Percentiles rank a stretch among this genome's conserved stretches.
These are phyloP conservation scores for Wilhelminamyces savonicus DNA, from an alignment of 805 yeast genomes.

Conservation along the genomic window DNA sequence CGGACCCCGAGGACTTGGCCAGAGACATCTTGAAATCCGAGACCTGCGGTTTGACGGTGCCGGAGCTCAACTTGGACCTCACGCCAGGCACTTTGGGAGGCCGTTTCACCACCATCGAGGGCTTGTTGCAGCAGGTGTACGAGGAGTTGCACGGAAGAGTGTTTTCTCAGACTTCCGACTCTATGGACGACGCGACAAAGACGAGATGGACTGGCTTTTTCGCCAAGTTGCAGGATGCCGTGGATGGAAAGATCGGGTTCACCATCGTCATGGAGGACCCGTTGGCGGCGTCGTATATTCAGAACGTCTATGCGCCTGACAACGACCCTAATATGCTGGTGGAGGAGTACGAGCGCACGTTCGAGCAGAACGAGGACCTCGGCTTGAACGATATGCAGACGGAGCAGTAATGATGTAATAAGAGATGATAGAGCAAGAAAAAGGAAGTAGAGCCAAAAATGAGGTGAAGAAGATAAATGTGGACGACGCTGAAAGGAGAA, in stretches of 20 bases:
- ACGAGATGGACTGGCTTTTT: conserved; percentile 82
- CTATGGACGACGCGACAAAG: conserved; percentile 76
- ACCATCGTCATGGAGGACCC: conserved; percentile 93
- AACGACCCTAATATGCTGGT: conserved; percentile 91
- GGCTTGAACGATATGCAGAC: conserved; percentile 62
- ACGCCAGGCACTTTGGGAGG: conserved; percentile 98
- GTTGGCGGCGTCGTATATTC: conserved; percentile 89
- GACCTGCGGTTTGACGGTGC: conserved; percentile 79
- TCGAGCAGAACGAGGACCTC: conserved; percentile 83
- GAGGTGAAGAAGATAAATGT: background rate
- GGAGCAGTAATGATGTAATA: too few species aligned
- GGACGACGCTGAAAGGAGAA: background rate
- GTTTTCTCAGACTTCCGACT: conserved; percentile 79
- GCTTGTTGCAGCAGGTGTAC: conserved; percentile 78
- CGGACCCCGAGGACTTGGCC: conserved; percentile 87
- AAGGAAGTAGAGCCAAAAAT: background rate
- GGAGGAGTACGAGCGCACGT: conserved; percentile 86
- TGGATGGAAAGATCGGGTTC: conserved; percentile 74
- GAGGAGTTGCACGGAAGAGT: conserved; percentile 87
- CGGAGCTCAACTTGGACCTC: conserved; percentile 85
- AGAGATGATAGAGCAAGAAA: too few species aligned
- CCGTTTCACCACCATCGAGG: conserved; percentile 95
- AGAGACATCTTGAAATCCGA: conserved; percentile 94
- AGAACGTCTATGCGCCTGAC: conserved; percentile 98
- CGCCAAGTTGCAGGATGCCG: conserved; percentile 65